phyloP scores from a whole-genome alignment of 2,329 filamentous ascomycete species.

The Diaporthe nobilis region DNA sequence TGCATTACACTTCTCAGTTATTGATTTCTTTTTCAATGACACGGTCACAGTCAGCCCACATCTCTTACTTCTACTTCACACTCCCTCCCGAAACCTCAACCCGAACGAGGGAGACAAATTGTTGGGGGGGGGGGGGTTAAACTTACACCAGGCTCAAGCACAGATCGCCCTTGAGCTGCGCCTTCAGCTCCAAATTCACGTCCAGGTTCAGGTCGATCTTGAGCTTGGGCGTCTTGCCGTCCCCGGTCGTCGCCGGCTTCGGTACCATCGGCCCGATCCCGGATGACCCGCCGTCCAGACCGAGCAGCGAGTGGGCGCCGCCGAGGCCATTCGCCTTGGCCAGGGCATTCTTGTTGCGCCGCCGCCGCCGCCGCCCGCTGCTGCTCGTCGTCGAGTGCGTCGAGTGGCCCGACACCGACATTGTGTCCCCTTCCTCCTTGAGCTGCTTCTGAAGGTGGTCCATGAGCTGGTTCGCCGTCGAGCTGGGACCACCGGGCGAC shows the following conservation, averaged over 20 bases:
- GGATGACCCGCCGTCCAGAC: not conserved
- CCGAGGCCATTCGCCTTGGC: not conserved
- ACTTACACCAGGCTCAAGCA: constrained; percentile 78
- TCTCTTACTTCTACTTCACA: not conserved
- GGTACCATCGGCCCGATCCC: constrained; percentile 6
- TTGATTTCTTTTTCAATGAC: constrained; percentile 27
- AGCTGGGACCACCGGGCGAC: constrained; percentile 5
- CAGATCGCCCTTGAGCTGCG: constrained; percentile 83
- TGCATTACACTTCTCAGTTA: constrained; percentile 12
- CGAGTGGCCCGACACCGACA: constrained; percentile 26
- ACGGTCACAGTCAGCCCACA: constrained; percentile 26
- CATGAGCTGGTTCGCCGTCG: constrained; percentile 25
- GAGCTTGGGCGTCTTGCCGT: constrained; percentile 48
- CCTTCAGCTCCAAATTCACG: constrained; percentile 83
- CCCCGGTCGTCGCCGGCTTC: not conserved
- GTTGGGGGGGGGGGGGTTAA: not conserved
- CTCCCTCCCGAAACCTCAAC: not conserved
- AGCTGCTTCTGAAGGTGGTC: constrained; percentile 34
- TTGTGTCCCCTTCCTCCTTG: constrained; percentile 29
- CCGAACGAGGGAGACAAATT: not conserved
- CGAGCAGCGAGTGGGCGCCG: not conserved
- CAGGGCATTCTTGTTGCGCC: constrained; percentile 31
- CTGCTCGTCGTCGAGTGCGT: constrained; percentile 27
- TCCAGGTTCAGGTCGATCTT: constrained; percentile 72
- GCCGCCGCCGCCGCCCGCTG: constrained; percentile 35